Percentiles rank a stretch among this genome's conserved stretches.
Evolutionary conservation across 768 basidiomycete genomes (phyloP).

Genomic region (Mrakia hoshinonis): DNA sequence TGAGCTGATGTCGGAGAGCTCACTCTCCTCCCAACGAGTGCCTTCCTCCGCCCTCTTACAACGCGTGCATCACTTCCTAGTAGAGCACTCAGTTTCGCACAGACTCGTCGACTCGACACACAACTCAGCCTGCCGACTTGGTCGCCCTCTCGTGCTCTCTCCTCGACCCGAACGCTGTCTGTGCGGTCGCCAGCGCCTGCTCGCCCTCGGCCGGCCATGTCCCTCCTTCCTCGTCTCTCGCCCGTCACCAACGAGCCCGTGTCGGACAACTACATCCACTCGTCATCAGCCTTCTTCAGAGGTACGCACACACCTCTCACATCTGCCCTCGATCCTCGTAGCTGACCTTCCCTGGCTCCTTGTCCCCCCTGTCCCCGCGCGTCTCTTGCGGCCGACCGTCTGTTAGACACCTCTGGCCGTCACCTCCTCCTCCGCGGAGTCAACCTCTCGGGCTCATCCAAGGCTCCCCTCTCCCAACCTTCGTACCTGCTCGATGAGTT

Average conservation of each 20-base stretch:
- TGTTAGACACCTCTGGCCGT: conserved; percentile 21
- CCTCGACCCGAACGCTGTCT: too few relatives aligned
- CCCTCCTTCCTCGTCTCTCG: conserved; percentile 51
- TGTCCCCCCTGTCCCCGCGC: not conserved
- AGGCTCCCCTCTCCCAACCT: conserved; percentile 65
- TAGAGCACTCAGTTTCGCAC: too few relatives aligned
- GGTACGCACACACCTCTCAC: conserved; percentile 34
- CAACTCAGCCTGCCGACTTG: too few relatives aligned
- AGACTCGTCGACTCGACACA: too few relatives aligned
- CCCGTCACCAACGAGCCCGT: conserved; percentile 52
- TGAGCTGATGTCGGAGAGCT: too few relatives aligned
- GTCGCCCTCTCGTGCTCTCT: not conserved
- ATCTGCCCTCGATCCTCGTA: not conserved
- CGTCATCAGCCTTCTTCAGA: conserved; percentile 37
- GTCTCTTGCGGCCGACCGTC: not conserved
- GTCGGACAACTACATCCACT: conserved; percentile 48
- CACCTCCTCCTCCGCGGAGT: conserved; percentile 76
- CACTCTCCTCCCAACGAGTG: too few relatives aligned
- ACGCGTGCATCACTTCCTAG: too few relatives aligned
- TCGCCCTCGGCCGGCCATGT: conserved; percentile 43
- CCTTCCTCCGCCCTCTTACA: too few relatives aligned
- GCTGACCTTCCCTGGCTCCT: not conserved
- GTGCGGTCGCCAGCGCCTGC: too few relatives aligned
- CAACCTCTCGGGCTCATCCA: conserved; percentile 81
- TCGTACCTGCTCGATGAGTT: conserved; percentile 61